Conservation (phyloP, 345 rosid species). For the Draba incana region DNA sequence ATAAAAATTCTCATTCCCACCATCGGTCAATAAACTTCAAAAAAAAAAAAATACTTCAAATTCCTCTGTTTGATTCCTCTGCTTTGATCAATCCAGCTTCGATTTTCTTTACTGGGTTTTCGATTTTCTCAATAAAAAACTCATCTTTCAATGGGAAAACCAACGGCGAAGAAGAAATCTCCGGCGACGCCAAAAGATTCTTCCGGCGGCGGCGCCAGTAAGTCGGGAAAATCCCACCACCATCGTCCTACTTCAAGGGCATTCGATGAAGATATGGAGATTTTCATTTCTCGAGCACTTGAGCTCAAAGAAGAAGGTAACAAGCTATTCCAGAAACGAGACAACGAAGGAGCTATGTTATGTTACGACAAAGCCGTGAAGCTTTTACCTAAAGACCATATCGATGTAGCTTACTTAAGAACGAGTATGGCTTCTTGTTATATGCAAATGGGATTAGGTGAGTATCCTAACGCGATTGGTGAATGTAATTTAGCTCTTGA, state of each 20-base stretch:
- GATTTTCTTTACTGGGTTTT: not conserved
- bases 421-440: slow-evolving; percentile 90
- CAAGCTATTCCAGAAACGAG: slow-evolving; percentile 76
- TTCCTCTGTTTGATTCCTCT: slow-evolving; percentile 18
- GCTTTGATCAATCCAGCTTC: slow-evolving; percentile 4
- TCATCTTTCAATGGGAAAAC: slow-evolving; percentile 75
- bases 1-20: not conserved
- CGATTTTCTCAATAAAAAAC: not conserved
- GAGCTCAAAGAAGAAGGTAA: slow-evolving; percentile 99
- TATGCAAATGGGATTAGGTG: slow-evolving; percentile 96
- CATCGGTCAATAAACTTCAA: slow-evolving; percentile 18
- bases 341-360: slow-evolving; percentile 96
- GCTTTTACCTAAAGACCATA: slow-evolving; percentile 77
- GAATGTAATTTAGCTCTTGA: slow-evolving; percentile 91
- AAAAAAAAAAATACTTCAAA: not conserved
- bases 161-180: slow-evolving; percentile 81
- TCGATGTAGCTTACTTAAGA: slow-evolving; percentile 80
- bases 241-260: slow-evolving; percentile 65
- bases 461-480: slow-evolving; percentile 88
- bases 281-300: slow-evolving; percentile 83
- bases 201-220: slow-evolving; percentile 38
- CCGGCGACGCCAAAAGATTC: slow-evolving; percentile 46
- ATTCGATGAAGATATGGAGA: slow-evolving; percentile 89
- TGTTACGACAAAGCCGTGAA: slow-evolving; percentile 92
- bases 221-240: slow-evolving; percentile 51